Evolutionary conservation across 768 basidiomycete species (phyloP).

Genomic region (Leccinum sublutescens): DNA sequence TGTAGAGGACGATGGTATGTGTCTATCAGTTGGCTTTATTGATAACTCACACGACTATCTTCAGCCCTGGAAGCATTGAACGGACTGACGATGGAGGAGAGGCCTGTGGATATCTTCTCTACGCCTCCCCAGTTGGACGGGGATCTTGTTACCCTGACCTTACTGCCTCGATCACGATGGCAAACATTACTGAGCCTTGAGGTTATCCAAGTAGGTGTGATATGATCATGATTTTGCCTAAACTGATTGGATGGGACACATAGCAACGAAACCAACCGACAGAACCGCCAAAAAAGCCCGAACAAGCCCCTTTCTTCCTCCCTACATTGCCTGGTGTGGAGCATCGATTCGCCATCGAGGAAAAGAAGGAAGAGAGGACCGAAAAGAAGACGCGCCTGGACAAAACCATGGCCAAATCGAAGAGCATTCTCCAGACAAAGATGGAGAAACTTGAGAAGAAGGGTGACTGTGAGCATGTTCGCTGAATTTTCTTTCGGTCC

Average conservation of each 20-base stretch:
- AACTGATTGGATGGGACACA: not conserved
- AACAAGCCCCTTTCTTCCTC: constrained; percentile 96
- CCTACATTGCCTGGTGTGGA: constrained; percentile 90
- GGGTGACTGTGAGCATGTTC: constrained; percentile 62
- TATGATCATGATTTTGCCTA: not conserved
- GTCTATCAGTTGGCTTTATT: not conserved
- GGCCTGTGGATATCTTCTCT: constrained; percentile 66
- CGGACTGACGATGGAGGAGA: constrained; percentile 59
- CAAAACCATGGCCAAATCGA: constrained; percentile 46
- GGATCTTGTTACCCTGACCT: constrained; percentile 89
- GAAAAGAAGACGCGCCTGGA: constrained; percentile 51
- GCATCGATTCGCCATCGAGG: constrained; percentile 65
- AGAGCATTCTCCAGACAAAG: constrained; percentile 71
- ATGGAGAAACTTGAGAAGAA: constrained; percentile 53
- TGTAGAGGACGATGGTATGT: constrained; percentile 75
- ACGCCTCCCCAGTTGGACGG: constrained; percentile 88
- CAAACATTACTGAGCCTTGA: constrained; percentile 96
- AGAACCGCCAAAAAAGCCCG: constrained; percentile 91
- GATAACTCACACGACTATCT: constrained; percentile 9
- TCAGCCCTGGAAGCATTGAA: constrained; percentile 71
- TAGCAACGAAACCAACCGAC: constrained; percentile 96
- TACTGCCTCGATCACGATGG: constrained; percentile 92
- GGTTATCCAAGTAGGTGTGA: constrained; percentile 73
- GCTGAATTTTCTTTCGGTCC: constrained; percentile 1
- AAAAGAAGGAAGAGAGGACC: constrained; percentile 38